Evolutionary conservation across 2,329 filamentous ascomycete species (phyloP).

Genomic region (Exophiala phaeomuriformis): DNA sequence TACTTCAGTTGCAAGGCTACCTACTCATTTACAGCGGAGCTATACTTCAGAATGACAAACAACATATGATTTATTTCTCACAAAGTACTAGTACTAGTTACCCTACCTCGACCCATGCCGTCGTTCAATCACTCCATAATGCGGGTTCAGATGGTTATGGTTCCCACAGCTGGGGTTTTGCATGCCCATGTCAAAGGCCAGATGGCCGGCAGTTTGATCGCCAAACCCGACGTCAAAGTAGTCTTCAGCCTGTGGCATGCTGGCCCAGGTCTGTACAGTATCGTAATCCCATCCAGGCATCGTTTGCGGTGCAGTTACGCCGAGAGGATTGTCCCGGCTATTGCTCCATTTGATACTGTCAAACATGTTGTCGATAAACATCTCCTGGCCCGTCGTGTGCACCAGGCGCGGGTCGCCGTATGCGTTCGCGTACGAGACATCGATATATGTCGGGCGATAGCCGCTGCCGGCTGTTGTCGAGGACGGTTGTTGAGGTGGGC

Average conservation of each 20-base stretch:
- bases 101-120: too few relatives aligned
- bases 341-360: constrained; percentile 24
- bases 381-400: constrained; percentile 18
- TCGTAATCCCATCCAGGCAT: constrained; percentile 18
- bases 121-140: too few relatives aligned
- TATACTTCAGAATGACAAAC: too few relatives aligned
- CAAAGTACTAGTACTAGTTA: too few relatives aligned
- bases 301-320: constrained; percentile 8
- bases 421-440: constrained; percentile 16
- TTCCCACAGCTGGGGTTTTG: not conserved
- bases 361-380: constrained; percentile 25
- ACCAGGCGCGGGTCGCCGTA: constrained; percentile 10
- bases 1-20: too few relatives aligned
- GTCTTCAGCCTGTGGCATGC: constrained; percentile 18
- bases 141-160: not conserved
- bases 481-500: constrained; percentile 2
- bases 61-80: too few relatives aligned
- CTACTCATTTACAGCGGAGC: too few relatives aligned
- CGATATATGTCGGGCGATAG: constrained; percentile 13
- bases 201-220: constrained; percentile 3
- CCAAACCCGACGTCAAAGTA: constrained; percentile 14
- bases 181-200: constrained; percentile 14
- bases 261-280: constrained; percentile 20
- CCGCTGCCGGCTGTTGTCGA: not conserved
- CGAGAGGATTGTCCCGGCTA: constrained; percentile 22